These are phyloP conservation scores for Xylaria sp. DNA, from an alignment of 2,329 filamentous ascomycete genomes.

Conservation along the genomic window DNA sequence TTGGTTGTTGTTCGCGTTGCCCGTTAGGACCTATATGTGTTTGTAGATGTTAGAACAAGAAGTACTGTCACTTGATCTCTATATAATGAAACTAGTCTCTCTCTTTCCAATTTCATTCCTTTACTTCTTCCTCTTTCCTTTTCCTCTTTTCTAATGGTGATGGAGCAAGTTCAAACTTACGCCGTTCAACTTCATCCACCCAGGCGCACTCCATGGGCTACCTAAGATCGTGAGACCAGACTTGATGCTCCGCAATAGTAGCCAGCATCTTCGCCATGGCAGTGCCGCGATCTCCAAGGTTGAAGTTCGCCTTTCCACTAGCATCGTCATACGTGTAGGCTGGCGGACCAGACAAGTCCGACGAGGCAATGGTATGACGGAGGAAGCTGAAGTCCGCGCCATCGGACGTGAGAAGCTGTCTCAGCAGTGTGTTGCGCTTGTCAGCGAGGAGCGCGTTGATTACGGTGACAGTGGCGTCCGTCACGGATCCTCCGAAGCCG, in stretches of 20 bases:
- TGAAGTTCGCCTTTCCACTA: constrained; percentile 48
- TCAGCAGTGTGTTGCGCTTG: constrained; percentile 50
- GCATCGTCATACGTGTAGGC: constrained; percentile 56
- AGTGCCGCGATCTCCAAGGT: constrained; percentile 53
- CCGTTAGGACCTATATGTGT: constrained; percentile 45
- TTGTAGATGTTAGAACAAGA: constrained; percentile 1
- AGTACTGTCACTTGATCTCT: background rate
- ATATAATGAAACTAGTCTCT: background rate
- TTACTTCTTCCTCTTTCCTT: background rate
- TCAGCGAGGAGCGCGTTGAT: constrained; percentile 51
- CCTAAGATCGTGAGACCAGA: constrained; percentile 53
- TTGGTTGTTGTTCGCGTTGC: constrained; percentile 53
- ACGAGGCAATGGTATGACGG: constrained; percentile 56
- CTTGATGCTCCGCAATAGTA: constrained; percentile 52
- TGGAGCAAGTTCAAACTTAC: constrained; percentile 30
- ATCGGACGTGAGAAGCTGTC: constrained; percentile 51
- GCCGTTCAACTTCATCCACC: constrained; percentile 57
- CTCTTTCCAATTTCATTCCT: background rate
- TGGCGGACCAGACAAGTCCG: constrained; percentile 54
- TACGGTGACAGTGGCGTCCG: constrained; percentile 55
- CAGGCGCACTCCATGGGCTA: constrained; percentile 55
- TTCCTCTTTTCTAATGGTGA: background rate
- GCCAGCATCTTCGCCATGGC: constrained; percentile 54
- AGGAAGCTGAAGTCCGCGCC: constrained; percentile 55
- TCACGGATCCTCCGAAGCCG: constrained; percentile 57